Percentiles rank a stretch among this genome's conserved stretches.
Evolutionary conservation across 2,329 filamentous ascomycete species (phyloP).

Genomic region (Phialophora macrospora): DNA sequence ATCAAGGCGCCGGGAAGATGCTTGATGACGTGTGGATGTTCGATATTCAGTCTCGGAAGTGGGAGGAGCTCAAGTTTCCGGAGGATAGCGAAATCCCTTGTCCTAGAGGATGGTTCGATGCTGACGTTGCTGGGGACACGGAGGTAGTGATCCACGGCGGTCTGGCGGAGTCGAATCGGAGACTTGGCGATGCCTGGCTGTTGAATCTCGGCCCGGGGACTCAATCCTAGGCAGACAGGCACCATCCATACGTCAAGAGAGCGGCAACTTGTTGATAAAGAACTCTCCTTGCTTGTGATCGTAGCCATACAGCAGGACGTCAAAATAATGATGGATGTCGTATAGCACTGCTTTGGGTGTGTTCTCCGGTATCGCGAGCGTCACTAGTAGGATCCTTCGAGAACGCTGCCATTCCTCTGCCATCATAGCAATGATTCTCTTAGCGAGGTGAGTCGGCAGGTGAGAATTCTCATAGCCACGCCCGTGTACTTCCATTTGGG

Average conservation of each 20-base stretch:
- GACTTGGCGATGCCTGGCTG: constrained; percentile 58
- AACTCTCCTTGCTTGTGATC: neutral
- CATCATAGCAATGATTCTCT: constrained; percentile 35
- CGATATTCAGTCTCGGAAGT: constrained; percentile 44
- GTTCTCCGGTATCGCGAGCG: constrained; percentile 5
- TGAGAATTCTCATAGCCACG: constrained; percentile 40
- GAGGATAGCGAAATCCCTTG: constrained; percentile 41
- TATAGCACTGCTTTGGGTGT: constrained; percentile 11
- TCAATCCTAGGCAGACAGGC: neutral
- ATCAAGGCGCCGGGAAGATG: constrained; percentile 63
- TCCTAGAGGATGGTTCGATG: constrained; percentile 61
- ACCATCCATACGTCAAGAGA: neutral
- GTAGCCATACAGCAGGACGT: constrained; percentile 10
- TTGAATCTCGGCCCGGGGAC: constrained; percentile 41
- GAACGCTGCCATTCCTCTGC: constrained; percentile 15
- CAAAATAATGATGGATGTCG: neutral
- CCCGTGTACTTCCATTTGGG: constrained; percentile 28
- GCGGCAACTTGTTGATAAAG: constrained; percentile 15
- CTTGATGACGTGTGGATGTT: constrained; percentile 58
- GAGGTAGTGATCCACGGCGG: constrained; percentile 57
- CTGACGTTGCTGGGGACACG: constrained; percentile 48
- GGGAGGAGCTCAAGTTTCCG: constrained; percentile 37
- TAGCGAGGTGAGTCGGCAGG: constrained; percentile 38
- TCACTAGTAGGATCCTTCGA: constrained; percentile 6
- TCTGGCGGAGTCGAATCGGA: constrained; percentile 57